These are phyloP conservation scores for Aspergillus carlsbadensis DNA, from an alignment of 495 filamentous ascomycete genomes.

Conservation along the genomic window DNA sequence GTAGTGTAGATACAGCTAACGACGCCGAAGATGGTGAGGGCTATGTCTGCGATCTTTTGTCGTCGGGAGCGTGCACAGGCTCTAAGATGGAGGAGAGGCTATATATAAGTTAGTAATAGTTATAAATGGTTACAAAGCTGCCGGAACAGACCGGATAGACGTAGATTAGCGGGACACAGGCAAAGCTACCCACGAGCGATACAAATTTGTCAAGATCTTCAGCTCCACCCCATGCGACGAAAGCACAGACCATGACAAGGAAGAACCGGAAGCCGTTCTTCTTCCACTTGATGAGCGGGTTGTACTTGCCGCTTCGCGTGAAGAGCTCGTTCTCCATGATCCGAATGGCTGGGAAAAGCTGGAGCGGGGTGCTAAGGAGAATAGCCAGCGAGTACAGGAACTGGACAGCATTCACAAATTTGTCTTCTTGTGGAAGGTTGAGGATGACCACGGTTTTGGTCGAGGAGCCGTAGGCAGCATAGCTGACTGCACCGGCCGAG, in stretches of 20 bases:
- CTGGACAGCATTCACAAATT: constrained; percentile 92
- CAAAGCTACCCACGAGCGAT: constrained; percentile 91
- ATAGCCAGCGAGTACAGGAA: constrained; percentile 95
- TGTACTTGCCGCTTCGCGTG: constrained; percentile 88
- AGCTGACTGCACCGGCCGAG: constrained; percentile 87
- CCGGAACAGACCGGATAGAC: constrained; percentile 83
- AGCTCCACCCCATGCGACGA: constrained; percentile 88
- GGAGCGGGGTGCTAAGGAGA: constrained; percentile 82
- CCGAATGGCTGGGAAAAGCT: constrained; percentile 95
- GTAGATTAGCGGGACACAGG: constrained; percentile 94
- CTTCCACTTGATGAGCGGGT: constrained; percentile 95
- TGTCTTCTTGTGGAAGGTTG: constrained; percentile 94
- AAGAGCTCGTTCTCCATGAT: constrained; percentile 68
- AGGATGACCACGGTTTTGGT: constrained; percentile 95
- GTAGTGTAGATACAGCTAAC: constrained; percentile 91
- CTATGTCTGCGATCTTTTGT: constrained; percentile 68
- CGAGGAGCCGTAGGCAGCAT: constrained; percentile 90
- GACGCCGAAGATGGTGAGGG: constrained; percentile 76
- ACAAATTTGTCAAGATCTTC: constrained; percentile 97
- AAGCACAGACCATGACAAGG: constrained; percentile 78
- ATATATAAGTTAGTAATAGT: constrained; percentile 14
- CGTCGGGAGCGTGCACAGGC: constrained; percentile 65
- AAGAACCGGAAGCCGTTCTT: constrained; percentile 96
- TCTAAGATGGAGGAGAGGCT: constrained; percentile 87
- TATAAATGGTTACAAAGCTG: not conserved